Base-by-base conservation (phyloP, 805 yeast genomes). In the Candida nemodendra region DNA sequence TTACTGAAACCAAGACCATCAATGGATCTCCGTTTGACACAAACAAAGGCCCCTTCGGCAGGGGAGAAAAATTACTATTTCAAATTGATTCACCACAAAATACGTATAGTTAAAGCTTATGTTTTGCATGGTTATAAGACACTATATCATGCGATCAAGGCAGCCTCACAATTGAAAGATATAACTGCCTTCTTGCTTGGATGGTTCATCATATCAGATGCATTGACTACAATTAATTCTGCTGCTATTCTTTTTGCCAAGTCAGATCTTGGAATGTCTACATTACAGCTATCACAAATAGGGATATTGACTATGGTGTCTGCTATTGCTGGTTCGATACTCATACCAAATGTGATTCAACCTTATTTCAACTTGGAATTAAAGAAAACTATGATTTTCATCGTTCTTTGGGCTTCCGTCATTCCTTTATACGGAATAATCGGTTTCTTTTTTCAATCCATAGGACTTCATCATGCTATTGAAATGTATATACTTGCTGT, bases 151-250 rank as follows among this genome's bases (percentile, higher is more conserved):
- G 76, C 91, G 0, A 61, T 80, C n/a, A 69, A 65, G 30, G 81
- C 78, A 46, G 87, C 84, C 1, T 66, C 76, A 2, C 61, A 74
- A 34, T 61, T 84, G 50, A 71, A 68, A 45, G 91, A 84, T 49
- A 84, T 85, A 14, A 66, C 76, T n/a, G 70, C 76, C 9, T 84
- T 81, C 47, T 61, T 84, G 8, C 32, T 76, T 0, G 89, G 86
- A 1, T 84, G 95, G 95, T 84, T 84, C 48, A 71, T 85, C 30
- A 66, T 84, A 2, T 77, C 86, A 15, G 95, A 85, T 53, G 79
- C 88, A 0, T 64, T 82, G 9, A 82, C 90, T 1, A 85, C 93
- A 0, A 84, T 84, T 39, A 84, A 84, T 56, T 79, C 89, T 1
- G 81, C 93, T 0, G 91, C 93, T 0, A 78, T 85, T 21, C 56